Evolutionary conservation across 2,329 filamentous ascomycete species (phyloP), one percentile per base, ranked within the genome.

Genomic region (Exophiala mesophila): DNA sequence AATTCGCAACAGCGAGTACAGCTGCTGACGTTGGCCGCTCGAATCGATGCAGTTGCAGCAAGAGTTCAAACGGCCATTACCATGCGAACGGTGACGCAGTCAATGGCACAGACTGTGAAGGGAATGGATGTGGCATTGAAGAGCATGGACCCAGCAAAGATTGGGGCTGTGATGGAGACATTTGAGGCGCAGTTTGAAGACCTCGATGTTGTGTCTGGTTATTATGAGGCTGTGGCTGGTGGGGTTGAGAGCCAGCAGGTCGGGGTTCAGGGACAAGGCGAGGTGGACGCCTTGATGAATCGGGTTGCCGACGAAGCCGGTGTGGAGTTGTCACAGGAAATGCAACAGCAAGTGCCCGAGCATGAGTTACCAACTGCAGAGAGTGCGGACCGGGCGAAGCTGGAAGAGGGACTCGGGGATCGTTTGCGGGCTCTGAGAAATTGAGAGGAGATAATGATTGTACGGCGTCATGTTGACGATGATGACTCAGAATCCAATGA

Each of bases 261-360:
- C 10, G 55, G 55, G 2, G 55, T 52, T 3, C 89, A 69, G 68
- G 85, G 70, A 66, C 78, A 94, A 61, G 88, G 94, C 55, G 87
- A 89, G 54, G 87, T 94, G 2, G 88, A 94, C 63, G 81, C 87
- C 54, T 68, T 94, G 49, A 83, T 94, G 66, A 83, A 79, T 52
- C 85, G 94, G 67, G 78, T 92, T 31, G 88, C 88, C 50, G 88
- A 94, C 63, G 88, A 94, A 63, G 87, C 85, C 7, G 88, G 88
- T 40, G 78, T 95, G 39, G 85, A 92, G 64, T 71, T 94, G 48
- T 80, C 80, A 54, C 77, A 83, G 60, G 85, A 92, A 66, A 80
- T 94, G 65, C 47, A 53, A 28, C 45, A 54, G 44, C 39, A 49
- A 12, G 45, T 54, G 12, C 53, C 50, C 20, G 41, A 53, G 42